Evolutionary conservation across 495 filamentous ascomycete genomes (phyloP), one percentile per base, ranked within the genome.

Genomic region (Lophium mytilinum): DNA sequence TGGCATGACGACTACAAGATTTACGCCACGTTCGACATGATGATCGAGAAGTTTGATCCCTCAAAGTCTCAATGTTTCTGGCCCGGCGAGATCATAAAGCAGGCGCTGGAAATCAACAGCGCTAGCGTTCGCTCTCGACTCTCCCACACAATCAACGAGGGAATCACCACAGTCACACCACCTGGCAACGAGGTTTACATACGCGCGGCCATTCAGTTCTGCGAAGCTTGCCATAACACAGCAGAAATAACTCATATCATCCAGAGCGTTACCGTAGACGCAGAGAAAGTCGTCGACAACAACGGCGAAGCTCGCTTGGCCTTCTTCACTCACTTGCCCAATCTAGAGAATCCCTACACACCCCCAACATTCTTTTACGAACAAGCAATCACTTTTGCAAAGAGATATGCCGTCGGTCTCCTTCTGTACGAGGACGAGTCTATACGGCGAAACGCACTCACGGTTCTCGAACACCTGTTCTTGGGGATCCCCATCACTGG

Each of bases 371-470:
- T 45, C 50, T 62, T 65, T 37, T 62, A 58, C 51, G 49, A 58
- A 18, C 37, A 49, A 12, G 50, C 39, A 14, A 47, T 65, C 19
- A 14, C 34, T 5, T 37, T n/a, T 24, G 41, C 57, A 6, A 37
- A 36, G 12, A 19, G 36, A 15, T 64, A 53, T 33, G 43, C 36
- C 1, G 15, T 57, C 12, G 40, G 57, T 8, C 40, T 64, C 48
- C 61, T 64, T 17, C 50, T 64, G 19, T 57, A 57, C 34, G 61
- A 64, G 30, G 61, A 60, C 33, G 61, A 64, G n/a, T 24, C 2
- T 17, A 35, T 64, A 24, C 61, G 61, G 8, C 34, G 37, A 52
- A 37, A 52, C 37, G 49, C 49, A 14, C 14, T 17, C 1, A 21
- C 49, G 15, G 9, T 52, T 34, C 33, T 61, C 4, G 50, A 58